phyloP scores from a whole-genome alignment of 306 rosid genomes.

The Corylus avellana region DNA sequence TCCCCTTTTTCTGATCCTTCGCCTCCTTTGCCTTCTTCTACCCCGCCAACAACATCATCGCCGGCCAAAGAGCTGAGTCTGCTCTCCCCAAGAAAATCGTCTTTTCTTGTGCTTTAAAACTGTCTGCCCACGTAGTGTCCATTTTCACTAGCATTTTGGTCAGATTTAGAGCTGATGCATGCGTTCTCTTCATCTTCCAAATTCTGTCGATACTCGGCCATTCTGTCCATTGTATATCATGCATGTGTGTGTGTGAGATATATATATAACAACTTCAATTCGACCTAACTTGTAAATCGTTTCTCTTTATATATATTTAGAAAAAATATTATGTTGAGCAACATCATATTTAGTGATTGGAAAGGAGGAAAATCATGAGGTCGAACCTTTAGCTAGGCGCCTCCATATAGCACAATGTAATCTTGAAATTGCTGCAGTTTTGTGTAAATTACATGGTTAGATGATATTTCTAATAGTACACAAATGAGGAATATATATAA shows the following conservation, averaged over 20 bases:
- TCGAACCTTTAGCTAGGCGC: background rate
- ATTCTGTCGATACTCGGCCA: background rate
- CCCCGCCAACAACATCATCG: too few species aligned
- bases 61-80: background rate
- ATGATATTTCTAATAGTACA: too few species aligned
- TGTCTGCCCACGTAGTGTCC: background rate
- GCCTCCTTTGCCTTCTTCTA: too few species aligned
- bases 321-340: too few species aligned
- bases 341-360: too few species aligned
- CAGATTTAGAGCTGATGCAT: background rate
- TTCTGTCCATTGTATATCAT: background rate
- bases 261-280: too few species aligned
- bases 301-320: too few species aligned
- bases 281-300: too few species aligned
- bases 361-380: background rate
- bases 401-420: background rate
- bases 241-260: too few species aligned
- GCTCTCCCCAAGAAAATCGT: background rate
- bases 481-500: too few species aligned
- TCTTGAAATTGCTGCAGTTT: slow-evolving; percentile 1
- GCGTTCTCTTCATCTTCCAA: background rate
- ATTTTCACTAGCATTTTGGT: background rate
- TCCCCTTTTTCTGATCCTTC: too few species aligned
- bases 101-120: background rate
- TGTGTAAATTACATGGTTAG: too few species aligned